Base-by-base conservation (phyloP, 345 rosid species). In the Triadica sebifera region DNA sequence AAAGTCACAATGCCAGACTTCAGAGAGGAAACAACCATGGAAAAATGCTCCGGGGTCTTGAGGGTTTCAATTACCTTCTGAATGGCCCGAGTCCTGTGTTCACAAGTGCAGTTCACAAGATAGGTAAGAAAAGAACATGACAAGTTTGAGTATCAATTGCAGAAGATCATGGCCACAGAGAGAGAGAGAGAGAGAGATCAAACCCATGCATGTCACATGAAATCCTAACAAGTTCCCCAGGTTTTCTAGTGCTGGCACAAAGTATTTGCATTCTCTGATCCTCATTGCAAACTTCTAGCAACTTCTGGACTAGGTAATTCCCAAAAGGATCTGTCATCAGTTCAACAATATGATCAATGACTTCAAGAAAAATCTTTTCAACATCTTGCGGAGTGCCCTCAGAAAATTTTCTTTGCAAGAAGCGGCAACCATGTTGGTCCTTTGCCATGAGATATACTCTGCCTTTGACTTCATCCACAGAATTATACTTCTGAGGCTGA, bases 181-280 rank as follows among this genome's bases (percentile, higher is more conserved):
- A 34, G 6, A 47, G 4, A 51, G 20, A 71, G 59, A 62, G 16
- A 63, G 39, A 78, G 75, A 75, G 64, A 67, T 69, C 75, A 66
- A 69, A 92, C 97, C 95, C 97, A 24, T 90, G 95, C 89, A 86
- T 85, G 78, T 92, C 92, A 80, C 95, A 92, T 51, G 95, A 90
- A 77, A 90, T 86, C 65, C 81, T 82, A 74, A 92, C 79, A 78
- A 92, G 90, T 53, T 85, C 78, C 59, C 89, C 90, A 52, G 89
- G 73, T 59, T 84, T 89, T 71, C 85, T 81, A 56, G 93, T 81
- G 67, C 87, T 83, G 69, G 84, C 78, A 62, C 81, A 77, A 67
- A 92, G 87, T 65, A 92, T 87, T 81, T 75, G 81, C 82, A 87
- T 86, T 39, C 79, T 75, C 78, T 92, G 97, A 64, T 81, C 86